Conservation (phyloP, 1,284 basidiomycete species). For the Malassezia pachydermatis region DNA sequence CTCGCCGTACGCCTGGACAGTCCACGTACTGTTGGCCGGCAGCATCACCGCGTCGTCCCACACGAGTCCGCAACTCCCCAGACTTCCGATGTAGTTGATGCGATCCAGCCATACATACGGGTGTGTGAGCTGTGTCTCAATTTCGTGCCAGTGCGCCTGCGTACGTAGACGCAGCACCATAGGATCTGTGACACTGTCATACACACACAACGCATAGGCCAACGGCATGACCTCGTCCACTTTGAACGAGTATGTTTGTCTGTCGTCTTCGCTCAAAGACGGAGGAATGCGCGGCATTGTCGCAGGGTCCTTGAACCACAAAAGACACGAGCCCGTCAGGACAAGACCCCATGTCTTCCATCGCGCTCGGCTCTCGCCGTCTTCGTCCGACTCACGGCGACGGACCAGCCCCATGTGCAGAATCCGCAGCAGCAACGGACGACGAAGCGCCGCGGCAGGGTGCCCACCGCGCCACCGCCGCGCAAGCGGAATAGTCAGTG, state of each 20-base stretch:
- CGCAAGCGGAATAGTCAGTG: neutral
- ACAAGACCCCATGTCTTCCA: slow-evolving; percentile 81
- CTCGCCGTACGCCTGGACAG: neutral
- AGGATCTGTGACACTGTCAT: neutral
- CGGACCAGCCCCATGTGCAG: slow-evolving; percentile 71
- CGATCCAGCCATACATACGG: neutral
- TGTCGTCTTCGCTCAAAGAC: too few species aligned
- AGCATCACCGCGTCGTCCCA: slow-evolving; percentile 8
- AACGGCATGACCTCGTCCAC: slow-evolving; percentile 5
- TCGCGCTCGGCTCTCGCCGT: slow-evolving; percentile 45
- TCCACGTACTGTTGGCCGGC: neutral
- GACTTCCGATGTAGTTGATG: slow-evolving; percentile 7
- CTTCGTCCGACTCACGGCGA: slow-evolving; percentile 57
- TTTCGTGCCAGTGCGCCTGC: neutral
- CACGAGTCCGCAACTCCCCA: neutral
- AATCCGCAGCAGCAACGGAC: slow-evolving; percentile 58
- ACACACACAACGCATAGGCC: slow-evolving; percentile 1
- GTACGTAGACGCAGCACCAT: neutral
- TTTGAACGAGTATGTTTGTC: neutral
- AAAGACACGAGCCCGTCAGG: slow-evolving; percentile 76
- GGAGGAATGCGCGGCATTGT: too few species aligned
- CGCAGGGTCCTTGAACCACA: slow-evolving; percentile 70
- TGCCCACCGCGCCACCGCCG: neutral
- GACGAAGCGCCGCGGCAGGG: too few species aligned
- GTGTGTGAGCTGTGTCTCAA: neutral